Evolutionary conservation across 345 rosid genomes (phyloP).

Genomic region (Moricandia moricandioides): DNA sequence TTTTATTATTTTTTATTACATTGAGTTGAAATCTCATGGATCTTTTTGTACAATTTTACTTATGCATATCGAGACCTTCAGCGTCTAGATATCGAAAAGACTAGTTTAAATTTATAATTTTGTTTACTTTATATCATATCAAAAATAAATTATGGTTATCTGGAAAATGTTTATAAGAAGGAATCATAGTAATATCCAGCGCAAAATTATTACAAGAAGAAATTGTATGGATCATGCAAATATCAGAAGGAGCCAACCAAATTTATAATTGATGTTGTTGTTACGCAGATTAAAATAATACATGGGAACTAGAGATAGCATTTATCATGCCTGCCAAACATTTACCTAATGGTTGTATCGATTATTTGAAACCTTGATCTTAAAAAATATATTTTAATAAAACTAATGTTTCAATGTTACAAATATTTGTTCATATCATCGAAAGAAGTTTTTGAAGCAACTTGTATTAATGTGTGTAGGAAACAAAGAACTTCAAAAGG

Average conservation of each 20-base stretch:
- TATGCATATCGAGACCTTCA: not conserved
- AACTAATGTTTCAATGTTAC: not conserved
- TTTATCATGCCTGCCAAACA: not conserved
- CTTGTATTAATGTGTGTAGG: constrained; percentile 8
- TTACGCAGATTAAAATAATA: not conserved
- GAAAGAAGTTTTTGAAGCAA: not conserved
- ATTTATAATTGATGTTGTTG: constrained; percentile 6
- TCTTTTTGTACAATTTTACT: not conserved
- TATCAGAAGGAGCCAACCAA: constrained; percentile 11
- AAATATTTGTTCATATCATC: not conserved
- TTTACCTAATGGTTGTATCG: not conserved
- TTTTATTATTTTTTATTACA: not conserved
- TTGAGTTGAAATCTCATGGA: not conserved
- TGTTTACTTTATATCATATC: not conserved
- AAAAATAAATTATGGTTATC: not conserved
- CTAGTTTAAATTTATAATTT: not conserved
- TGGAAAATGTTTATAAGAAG: not conserved
- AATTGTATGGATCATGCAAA: not conserved
- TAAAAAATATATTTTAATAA: not conserved
- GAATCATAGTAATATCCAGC: not conserved
- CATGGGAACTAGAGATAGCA: constrained; percentile 27
- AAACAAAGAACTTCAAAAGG: constrained; percentile 13
- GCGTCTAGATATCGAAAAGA: not conserved
- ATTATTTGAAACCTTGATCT: not conserved
- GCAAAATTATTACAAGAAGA: not conserved